Evolutionary conservation across 139 green algal species (phyloP).

Genomic region (Diplosphaera chodatii): DNA sequence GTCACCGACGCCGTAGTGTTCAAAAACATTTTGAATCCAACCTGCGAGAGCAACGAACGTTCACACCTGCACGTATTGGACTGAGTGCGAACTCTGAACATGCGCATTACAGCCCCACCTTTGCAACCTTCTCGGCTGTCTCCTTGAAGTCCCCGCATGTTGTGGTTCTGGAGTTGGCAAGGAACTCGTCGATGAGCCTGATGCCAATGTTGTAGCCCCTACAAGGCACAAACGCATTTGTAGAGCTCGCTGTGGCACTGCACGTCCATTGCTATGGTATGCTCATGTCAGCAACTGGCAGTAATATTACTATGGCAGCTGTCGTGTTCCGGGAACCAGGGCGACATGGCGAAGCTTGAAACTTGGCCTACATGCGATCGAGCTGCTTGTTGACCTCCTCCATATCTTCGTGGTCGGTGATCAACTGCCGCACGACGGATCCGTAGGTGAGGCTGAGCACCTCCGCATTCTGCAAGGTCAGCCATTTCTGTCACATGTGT

Average conservation of each 20-base stretch:
- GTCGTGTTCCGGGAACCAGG: too few species aligned
- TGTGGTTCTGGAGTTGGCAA: constrained; percentile 73
- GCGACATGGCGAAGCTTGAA: too few species aligned
- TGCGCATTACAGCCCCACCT: constrained; percentile 42
- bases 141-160: constrained; percentile 79
- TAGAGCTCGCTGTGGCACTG: too few species aligned
- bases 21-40: constrained; percentile 86
- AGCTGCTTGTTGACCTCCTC: constrained; percentile 96
- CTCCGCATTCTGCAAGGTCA: constrained; percentile 75
- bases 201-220: constrained; percentile 93
- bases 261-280: too few species aligned
- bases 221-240: too few species aligned
- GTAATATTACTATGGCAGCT: too few species aligned
- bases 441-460: constrained; percentile 96
- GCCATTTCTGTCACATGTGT: too few species aligned
- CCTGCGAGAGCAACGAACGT: constrained; percentile 21
- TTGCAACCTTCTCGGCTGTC: constrained; percentile 72
- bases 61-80: too few species aligned
- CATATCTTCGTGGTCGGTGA: constrained; percentile 88
- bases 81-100: too few species aligned
- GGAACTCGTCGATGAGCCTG: constrained; percentile 91
- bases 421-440: constrained; percentile 89
- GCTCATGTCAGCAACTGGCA: too few species aligned
- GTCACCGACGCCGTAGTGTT: constrained; percentile 62
- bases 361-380: constrained; percentile 83